Conservation (phyloP, 352 stramenopile genomes). For the Globisporangium viniferum region DNA sequence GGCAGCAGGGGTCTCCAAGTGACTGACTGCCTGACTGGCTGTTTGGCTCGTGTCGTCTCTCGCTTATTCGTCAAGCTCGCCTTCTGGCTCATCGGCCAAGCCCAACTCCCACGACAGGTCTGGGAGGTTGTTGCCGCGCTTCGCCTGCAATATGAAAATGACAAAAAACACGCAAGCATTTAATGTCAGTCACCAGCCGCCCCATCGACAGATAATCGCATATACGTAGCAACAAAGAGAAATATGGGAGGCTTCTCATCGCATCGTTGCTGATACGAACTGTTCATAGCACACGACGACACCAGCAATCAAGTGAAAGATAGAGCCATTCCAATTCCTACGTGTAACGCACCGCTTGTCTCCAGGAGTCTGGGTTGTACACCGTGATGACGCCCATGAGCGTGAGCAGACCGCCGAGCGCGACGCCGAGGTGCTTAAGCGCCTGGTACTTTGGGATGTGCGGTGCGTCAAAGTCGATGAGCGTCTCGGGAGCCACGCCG, state of each 20-base stretch:
- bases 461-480: constrained; percentile 87
- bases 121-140: constrained; percentile 70
- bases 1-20: background rate
- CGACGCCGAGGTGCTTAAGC: constrained; percentile 58
- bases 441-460: constrained; percentile 80
- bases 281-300: background rate
- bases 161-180: constrained; percentile 5
- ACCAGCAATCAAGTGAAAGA: background rate
- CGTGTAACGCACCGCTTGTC: constrained; percentile 60
- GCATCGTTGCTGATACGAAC: background rate
- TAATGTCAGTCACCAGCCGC: background rate
- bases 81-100: constrained; percentile 65
- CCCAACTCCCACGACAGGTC: constrained; percentile 85
- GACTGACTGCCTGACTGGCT: background rate
- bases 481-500: constrained; percentile 78
- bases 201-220: background rate
- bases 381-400: constrained; percentile 79
- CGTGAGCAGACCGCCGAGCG: constrained; percentile 52
- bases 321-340: background rate
- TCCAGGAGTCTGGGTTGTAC: constrained; percentile 77
- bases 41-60: constrained; percentile 6
- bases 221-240: background rate
- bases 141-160: constrained; percentile 31
- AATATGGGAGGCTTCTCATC: background rate
- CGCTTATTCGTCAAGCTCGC: constrained; percentile 80